Evolutionary conservation across 257 asterid species (phyloP).

Genomic region (Lithospermum erythrorhizon): DNA sequence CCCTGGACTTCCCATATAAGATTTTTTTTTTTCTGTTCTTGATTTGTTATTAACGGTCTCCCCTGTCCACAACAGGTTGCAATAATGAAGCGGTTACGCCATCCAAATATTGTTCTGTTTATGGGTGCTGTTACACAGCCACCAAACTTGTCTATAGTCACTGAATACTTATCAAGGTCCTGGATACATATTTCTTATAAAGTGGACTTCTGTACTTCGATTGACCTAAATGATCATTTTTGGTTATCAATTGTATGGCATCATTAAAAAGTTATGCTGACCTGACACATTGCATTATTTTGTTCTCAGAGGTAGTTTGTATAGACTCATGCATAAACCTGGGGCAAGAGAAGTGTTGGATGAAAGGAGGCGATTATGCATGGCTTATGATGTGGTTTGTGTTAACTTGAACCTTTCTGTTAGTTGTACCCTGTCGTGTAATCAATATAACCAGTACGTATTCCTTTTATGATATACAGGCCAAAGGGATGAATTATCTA

Average conservation of each 20-base stretch:
- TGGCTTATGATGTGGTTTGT: slow-evolving; percentile 91
- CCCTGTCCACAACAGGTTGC: slow-evolving; percentile 54
- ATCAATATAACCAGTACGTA: neutral
- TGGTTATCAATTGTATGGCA: slow-evolving; percentile 1
- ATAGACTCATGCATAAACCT: slow-evolving; percentile 74
- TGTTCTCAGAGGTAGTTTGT: slow-evolving; percentile 75
- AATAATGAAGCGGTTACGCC: slow-evolving; percentile 85
- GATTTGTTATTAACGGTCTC: neutral
- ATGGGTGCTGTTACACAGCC: slow-evolving; percentile 97
- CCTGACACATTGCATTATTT: slow-evolving; percentile 9
- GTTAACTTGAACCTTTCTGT: slow-evolving; percentile 6
- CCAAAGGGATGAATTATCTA: slow-evolving; percentile 92
- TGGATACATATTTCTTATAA: neutral
- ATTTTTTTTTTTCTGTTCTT: neutral
- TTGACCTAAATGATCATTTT: neutral
- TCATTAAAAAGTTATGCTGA: slow-evolving; percentile 8
- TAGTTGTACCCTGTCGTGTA: neutral
- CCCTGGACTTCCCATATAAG: neutral
- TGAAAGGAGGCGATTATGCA: slow-evolving; percentile 74
- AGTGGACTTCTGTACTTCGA: neutral
- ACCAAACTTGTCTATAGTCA: slow-evolving; percentile 86
- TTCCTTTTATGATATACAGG: slow-evolving; percentile 37
- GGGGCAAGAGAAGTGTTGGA: slow-evolving; percentile 74
- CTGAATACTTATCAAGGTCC: slow-evolving; percentile 86
- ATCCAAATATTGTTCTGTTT: slow-evolving; percentile 94